Evolutionary conservation across 345 rosid genomes (phyloP), one percentile per base, ranked within the genome.

Genomic region (Aethionema arabicum): DNA sequence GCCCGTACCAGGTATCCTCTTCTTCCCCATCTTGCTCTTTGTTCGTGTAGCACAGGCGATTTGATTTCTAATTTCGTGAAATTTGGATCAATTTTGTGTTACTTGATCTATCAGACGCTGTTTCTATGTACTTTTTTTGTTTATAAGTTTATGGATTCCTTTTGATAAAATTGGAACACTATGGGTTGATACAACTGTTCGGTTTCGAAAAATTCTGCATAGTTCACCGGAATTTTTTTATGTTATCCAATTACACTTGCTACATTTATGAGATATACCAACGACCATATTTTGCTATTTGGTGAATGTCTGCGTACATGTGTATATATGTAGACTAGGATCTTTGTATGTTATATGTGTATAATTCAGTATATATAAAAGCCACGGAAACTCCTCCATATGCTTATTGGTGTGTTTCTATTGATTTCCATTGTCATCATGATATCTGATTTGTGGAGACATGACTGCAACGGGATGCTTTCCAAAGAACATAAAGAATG

Each of bases 1-100:
- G 90, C 90, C 54, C 96, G 98, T 43, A 80, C 71, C 77, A 84
- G 98, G 96, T 85, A 32, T 30, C 38, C 14, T 71, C 44, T 50
- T 49, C 64, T 37, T 47, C 13, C 13, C 16, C 42, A 21, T n/a
- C 13, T 3, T 8, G 4, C 47, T 9, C 29, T 21, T 2, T 21
- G 27, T 21, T 21, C 27, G 27, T 21, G 27, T 21, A 21, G 27
- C 27, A 21, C 27, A 21, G 27, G 27, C 27, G 6, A 13, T 29
- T 33, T 33, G 8, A 7, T 15, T n/a, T 48, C 13, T 27, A 12
- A 12, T 11, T 11, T 51, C 56, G 39, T 12, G 11, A 40, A 11
- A 15, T 36, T 47, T 16, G 7, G 44, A 41, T 3, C 21, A 14
- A 5, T 41, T 51, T 63, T 7, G 55, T 35, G 4, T n/a, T 49